Evolutionary conservation across 2,329 filamentous ascomycete genomes (phyloP).

Genomic region (Cladosporium colombiae): DNA sequence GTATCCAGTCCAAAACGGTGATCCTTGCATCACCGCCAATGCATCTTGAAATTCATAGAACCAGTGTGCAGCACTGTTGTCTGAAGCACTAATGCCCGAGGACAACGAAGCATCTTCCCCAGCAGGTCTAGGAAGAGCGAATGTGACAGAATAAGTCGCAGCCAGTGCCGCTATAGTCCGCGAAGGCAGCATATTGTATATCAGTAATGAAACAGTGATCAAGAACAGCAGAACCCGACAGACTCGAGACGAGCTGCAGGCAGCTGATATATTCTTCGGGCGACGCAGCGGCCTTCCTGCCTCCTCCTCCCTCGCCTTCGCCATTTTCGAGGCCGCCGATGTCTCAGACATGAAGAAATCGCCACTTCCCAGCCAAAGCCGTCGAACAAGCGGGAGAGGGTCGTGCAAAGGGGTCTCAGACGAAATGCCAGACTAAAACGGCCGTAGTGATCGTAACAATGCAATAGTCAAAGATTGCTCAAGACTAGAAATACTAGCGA

Average conservation of each 20-base stretch:
- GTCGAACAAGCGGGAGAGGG: neutral
- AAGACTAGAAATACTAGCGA: neutral
- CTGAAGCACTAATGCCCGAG: neutral
- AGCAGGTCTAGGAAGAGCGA: conserved; percentile 10
- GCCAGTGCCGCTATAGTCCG: neutral
- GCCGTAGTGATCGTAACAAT: neutral
- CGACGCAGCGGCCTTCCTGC: neutral
- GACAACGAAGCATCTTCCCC: neutral
- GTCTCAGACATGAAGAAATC: conserved; percentile 16
- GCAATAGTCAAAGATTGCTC: neutral
- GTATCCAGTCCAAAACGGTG: conserved; percentile 35
- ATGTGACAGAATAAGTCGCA: conserved; percentile 5
- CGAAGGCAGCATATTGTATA: conserved; percentile 17
- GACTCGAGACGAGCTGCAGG: neutral
- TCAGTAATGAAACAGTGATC: neutral
- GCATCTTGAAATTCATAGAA: conserved; percentile 32
- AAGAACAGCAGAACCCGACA: neutral
- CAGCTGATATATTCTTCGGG: neutral
- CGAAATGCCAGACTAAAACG: neutral
- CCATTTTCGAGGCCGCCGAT: neutral
- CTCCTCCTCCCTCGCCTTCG: conserved; percentile 15
- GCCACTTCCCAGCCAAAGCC: conserved; percentile 3
- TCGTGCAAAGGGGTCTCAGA: neutral
- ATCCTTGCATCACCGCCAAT: conserved; percentile 31
- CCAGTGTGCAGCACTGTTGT: conserved; percentile 24